Evolutionary conservation across 495 filamentous ascomycete species (phyloP).

Genomic region (Daldinia vernicosa): DNA sequence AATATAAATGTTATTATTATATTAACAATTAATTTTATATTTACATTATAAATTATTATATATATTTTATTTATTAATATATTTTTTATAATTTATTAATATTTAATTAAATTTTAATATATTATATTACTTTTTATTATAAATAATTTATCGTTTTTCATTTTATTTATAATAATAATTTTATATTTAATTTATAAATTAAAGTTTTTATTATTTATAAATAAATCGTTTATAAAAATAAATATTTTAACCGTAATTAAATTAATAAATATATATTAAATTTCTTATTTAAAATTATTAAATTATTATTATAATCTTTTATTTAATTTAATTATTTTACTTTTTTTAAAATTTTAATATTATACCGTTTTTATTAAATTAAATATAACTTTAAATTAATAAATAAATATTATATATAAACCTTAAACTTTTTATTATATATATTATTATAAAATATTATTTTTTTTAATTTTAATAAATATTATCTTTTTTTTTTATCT

Average conservation of each 20-base stretch:
- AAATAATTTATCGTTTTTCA: neutral
- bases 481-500: too few species aligned
- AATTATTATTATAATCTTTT: neutral
- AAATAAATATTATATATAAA: too few species aligned
- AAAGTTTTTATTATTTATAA: neutral
- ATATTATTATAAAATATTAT: too few species aligned
- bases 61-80: neutral
- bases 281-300: neutral
- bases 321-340: neutral
- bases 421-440: too few species aligned
- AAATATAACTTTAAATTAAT: neutral
- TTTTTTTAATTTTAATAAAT: too few species aligned
- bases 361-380: neutral
- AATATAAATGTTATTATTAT: neutral
- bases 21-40: neutral
- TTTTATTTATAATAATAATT: neutral
- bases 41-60: neutral
- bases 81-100: neutral
- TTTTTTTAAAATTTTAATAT: neutral
- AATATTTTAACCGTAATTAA: neutral
- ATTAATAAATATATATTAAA: neutral
- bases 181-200: neutral
- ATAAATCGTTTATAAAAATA: neutral
- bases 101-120: neutral
- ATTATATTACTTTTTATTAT: neutral